Conservation (phyloP, 2,329 filamentous ascomycete genomes). For the Aspergillus transmontanensis region DNA sequence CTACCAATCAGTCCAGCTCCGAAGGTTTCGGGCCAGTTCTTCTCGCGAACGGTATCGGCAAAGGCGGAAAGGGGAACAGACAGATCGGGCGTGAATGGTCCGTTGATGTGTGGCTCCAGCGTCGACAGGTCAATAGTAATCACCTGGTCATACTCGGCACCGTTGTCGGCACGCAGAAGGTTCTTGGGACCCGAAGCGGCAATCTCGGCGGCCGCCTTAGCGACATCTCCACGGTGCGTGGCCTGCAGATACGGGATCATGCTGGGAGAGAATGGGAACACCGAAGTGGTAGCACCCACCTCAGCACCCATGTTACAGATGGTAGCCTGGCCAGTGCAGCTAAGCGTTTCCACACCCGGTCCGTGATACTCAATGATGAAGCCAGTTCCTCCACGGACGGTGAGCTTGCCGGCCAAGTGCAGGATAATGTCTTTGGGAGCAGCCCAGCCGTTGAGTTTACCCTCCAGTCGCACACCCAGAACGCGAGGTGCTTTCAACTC, state of each 20-base stretch:
- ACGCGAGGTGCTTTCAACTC: constrained; percentile 94
- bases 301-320: constrained; percentile 86
- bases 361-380: constrained; percentile 95
- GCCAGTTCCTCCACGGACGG: constrained; percentile 90
- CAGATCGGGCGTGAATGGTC: constrained; percentile 93
- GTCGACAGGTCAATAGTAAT: constrained; percentile 88
- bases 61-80: constrained; percentile 91
- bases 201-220: constrained; percentile 66
- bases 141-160: constrained; percentile 84
- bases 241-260: constrained; percentile 84
- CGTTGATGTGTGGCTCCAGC: constrained; percentile 95
- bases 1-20: constrained; percentile 94
- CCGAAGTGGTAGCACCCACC: constrained; percentile 91
- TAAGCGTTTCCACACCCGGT: constrained; percentile 83
- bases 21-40: constrained; percentile 88
- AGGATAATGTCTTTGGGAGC: constrained; percentile 96
- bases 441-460: constrained; percentile 85
- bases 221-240: constrained; percentile 75
- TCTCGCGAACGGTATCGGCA: constrained; percentile 77
- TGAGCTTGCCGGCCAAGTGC: constrained; percentile 82
- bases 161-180: constrained; percentile 74
- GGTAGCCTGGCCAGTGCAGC: constrained; percentile 91
- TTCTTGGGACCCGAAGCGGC: constrained; percentile 61
- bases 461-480: constrained; percentile 80
- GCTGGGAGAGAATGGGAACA: constrained; percentile 87